Base-by-base conservation (phyloP, 31 red algal species). In the Porphyra umbilicalis region DNA sequence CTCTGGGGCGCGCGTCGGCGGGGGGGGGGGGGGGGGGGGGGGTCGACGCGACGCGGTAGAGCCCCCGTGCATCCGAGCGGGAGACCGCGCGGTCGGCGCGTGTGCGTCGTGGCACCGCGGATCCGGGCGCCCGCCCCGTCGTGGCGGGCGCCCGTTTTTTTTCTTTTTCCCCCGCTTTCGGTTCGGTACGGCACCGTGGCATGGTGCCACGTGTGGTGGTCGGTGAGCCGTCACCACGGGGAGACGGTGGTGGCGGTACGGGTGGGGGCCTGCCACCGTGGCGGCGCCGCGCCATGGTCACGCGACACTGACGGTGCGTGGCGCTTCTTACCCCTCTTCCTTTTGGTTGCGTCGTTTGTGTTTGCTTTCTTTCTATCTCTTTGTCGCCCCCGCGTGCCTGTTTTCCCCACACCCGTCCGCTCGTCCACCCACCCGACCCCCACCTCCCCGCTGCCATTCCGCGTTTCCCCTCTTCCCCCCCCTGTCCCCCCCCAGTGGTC, bases 1-100 rank as follows among this genome's bases (percentile, higher is more conserved):
- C 83, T 10, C 84, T 92, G 37, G 86, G 85, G 79, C 90, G 85
- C 34, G 76, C 80, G 10, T 80, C 83, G 78, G 20, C 2, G 16
- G 82, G 85, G 79, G 82, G 90, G 4, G 34, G 87, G 79, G 82
- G 82, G 29, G 85, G 85, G 80, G 90, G 88, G 35, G 88, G 85
- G 25, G 77, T 81, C n/a, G 90, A 84, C 77, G n/a, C n/a, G n/a
- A n/a, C n/a, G n/a, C n/a, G n/a, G n/a, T n/a, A n/a, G n/a, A n/a
- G n/a, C n/a, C n/a, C n/a, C n/a, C n/a, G n/a, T n/a, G n/a, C n/a
- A n/a, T n/a, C n/a, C n/a, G n/a, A n/a, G n/a, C n/a, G n/a, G n/a
- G n/a, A n/a, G n/a, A n/a, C n/a, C n/a, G n/a, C n/a, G n/a, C n/a
- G n/a, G n/a, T n/a, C n/a, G n/a, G n/a, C n/a, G n/a, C n/a, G n/a